phyloP scores from a whole-genome alignment of 768 basidiomycete genomes.

The Lactarius sp. region DNA sequence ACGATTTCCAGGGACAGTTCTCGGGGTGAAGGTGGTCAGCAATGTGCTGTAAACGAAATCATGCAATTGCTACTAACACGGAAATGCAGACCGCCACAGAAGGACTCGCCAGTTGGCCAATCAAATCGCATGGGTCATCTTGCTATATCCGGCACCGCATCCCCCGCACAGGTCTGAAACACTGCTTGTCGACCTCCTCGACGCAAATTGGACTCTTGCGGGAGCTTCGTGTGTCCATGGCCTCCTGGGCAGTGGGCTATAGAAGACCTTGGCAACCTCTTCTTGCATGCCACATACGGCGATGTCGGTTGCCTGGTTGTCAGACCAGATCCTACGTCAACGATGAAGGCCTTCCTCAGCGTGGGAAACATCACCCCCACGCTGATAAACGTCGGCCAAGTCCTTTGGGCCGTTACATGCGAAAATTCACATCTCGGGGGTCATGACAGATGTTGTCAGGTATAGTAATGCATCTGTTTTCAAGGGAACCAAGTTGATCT shows the following conservation, averaged over 20 bases:
- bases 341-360: slow-evolving; percentile 8
- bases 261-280: slow-evolving; percentile 11
- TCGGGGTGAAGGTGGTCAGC: slow-evolving; percentile 11
- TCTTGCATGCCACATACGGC: slow-evolving; percentile 12
- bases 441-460: no score
- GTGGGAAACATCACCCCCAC: background rate
- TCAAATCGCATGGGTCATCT: slow-evolving; percentile 13
- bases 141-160: slow-evolving; percentile 14
- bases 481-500: no score
- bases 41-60: background rate
- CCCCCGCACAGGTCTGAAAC: slow-evolving; percentile 20
- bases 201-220: slow-evolving; percentile 11
- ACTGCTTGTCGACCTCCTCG: slow-evolving; percentile 11
- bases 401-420: slow-evolving; percentile 3
- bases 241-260: slow-evolving; percentile 13
- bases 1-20: slow-evolving; percentile 13
- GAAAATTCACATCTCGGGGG: no score
- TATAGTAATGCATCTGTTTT: no score
- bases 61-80: background rate
- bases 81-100: slow-evolving; percentile 6
- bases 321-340: slow-evolving; percentile 3
- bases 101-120: slow-evolving; percentile 14
- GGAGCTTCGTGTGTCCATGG: slow-evolving; percentile 17
- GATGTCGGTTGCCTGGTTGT: slow-evolving; percentile 13
- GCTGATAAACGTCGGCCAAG: background rate